Evolutionary conservation across 169 alveolate genomes (phyloP).

Genomic region (Cryptosporidium parvum): DNA sequence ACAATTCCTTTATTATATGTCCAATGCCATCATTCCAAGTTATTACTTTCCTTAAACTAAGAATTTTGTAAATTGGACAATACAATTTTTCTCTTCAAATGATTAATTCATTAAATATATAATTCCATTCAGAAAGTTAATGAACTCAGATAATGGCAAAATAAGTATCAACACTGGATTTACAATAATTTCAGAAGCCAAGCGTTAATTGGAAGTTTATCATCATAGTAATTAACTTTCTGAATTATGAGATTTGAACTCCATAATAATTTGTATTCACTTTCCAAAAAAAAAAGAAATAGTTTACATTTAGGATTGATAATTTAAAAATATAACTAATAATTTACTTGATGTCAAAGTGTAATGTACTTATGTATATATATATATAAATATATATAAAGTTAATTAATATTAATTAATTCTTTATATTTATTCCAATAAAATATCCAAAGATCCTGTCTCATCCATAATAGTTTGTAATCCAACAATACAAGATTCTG

Average conservation of each 20-base stretch:
- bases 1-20: conserved; percentile 10
- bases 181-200: conserved; percentile 49
- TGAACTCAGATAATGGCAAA: conserved; percentile 49
- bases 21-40: conserved; percentile 52
- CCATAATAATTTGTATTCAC: background rate
- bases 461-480: conserved; percentile 82
- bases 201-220: conserved; percentile 72
- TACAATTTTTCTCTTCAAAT: background rate
- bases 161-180: conserved; percentile 35
- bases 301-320: background rate
- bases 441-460: conserved; percentile 51
- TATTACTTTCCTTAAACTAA: conserved; percentile 7
- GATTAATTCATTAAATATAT: background rate
- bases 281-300: no score
- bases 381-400: no score
- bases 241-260: background rate
- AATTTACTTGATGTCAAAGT: no score
- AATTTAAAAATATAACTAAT: no score
- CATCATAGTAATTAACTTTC: conserved; percentile 32
- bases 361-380: no score
- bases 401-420: no score
- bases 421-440: background rate
- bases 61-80: conserved; percentile 42
- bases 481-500: conserved; percentile 84
- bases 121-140: background rate